Conservation (phyloP, 106 monocot species). For the Chionographis japonica region DNA sequence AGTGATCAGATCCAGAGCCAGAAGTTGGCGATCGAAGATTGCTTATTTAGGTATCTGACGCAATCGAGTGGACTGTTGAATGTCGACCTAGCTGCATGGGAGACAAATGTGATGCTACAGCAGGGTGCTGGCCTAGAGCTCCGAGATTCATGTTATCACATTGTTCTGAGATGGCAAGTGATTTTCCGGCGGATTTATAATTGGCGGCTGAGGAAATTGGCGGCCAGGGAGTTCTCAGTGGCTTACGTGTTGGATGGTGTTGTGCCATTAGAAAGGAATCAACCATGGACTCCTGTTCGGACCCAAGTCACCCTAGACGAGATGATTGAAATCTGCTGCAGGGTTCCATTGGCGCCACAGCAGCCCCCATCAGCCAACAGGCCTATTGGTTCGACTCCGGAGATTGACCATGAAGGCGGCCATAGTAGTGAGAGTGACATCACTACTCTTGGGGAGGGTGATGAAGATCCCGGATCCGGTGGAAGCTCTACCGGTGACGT, state of each 20-base stretch:
- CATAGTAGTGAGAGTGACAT: background rate
- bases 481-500: no score
- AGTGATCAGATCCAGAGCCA: constrained; percentile 26
- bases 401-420: background rate
- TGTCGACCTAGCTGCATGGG: constrained; percentile 34
- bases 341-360: constrained; percentile 6
- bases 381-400: background rate
- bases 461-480: no score
- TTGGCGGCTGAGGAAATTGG: constrained; percentile 58
- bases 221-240: constrained; percentile 6
- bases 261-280: background rate
- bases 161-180: constrained; percentile 53
- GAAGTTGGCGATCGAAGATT: constrained; percentile 52
- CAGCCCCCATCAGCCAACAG: background rate
- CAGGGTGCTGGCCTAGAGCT: constrained; percentile 45
- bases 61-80: constrained; percentile 21
- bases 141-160: constrained; percentile 30
- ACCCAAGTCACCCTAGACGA: constrained; percentile 44
- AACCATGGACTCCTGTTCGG: constrained; percentile 9
- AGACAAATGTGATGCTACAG: constrained; percentile 65
- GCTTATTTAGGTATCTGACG: constrained; percentile 39
- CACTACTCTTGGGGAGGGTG: no score
- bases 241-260: constrained; percentile 34
- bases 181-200: constrained; percentile 75
- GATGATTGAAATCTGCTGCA: constrained; percentile 42